Evolutionary conservation across 441 rosid genomes (phyloP), one percentile per base, ranked within the genome.

Genomic region (Metrosideros polymorpha): DNA sequence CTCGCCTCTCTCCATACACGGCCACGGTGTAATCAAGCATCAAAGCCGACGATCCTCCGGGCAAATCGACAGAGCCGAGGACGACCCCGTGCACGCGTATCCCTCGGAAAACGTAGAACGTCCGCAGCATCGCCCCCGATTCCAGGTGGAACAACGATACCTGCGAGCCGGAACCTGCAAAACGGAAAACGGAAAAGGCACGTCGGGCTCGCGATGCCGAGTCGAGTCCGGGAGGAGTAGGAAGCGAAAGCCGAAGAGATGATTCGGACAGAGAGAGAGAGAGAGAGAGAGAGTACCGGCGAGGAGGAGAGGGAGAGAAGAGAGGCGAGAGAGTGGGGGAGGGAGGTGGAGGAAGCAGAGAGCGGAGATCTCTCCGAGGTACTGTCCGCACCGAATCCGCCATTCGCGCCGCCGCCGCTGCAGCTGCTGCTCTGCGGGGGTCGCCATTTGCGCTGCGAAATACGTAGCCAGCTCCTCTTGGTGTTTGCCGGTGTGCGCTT

Each of bases 31-130:
- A 95, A 63, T 71, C 86, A 49, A 93, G 85, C 24, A 30, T 50
- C 9, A 86, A 85, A 18, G 53, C 84, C 32, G 88, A 85, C 42
- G 90, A 91, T 87, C 87, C 88, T 89, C 83, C 87, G 27, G 32
- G 14, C 85, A 61, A 51, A 86, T 77, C 84, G 56, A 57, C 35
- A 59, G 84, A 83, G 85, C 89, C 79, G 86, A 92, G 91, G 84
- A 91, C 89, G 87, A 96, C 92, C 35, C 99, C 99, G 85, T 96
- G 99, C 53, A 98, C 95, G 27, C 98, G 98, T 83, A 96, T 93
- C 55, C 98, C 99, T 22, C 93, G 90, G 84, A 95, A 95, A 42
- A 95, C 98, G 88, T 89, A 94, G 90, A 98, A 96, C 57, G 98
- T 92, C 29, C 90, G 90, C 63, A 93, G 85, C 88, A 93, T 71